A percentile compares a stretch with the other conserved stretches of the same genome.
These are phyloP conservation scores for Exserohilum rostratum DNA, from an alignment of 2,329 filamentous ascomycete genomes.

Conservation along the genomic window DNA sequence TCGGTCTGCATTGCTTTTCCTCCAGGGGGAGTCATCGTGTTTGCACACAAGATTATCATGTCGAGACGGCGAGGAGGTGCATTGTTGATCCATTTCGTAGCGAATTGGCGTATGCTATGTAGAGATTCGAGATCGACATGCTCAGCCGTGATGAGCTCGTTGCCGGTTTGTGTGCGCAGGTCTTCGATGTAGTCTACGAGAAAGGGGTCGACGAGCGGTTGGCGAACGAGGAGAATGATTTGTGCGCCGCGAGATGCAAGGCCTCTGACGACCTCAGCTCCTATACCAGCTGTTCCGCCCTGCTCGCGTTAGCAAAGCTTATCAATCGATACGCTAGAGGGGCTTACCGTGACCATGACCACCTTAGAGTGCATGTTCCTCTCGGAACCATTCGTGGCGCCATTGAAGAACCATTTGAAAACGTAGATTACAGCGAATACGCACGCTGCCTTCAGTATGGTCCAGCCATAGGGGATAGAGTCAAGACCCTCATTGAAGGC, in stretches of 20 bases:
- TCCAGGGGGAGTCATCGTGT: conserved; percentile 73
- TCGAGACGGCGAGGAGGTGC: conserved; percentile 86
- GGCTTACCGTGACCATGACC: conserved; percentile 79
- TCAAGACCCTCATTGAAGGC: conserved; percentile 61
- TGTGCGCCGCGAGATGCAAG: conserved; percentile 86
- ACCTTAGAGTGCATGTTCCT: conserved; percentile 92
- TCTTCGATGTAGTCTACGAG: conserved; percentile 92
- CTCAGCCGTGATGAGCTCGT: conserved; percentile 92
- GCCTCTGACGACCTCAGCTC: conserved; percentile 74
- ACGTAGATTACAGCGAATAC: conserved; percentile 60
- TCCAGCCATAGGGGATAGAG: conserved; percentile 60
- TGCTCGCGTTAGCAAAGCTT: conserved; percentile 44
- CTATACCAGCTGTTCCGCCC: conserved; percentile 92
- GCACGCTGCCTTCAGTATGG: conserved; percentile 59
- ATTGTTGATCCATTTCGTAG: conserved; percentile 98
- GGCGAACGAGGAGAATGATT: conserved; percentile 84
- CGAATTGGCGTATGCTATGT: conserved; percentile 90
- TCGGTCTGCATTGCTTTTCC: conserved; percentile 65
- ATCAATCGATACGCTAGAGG: background rate
- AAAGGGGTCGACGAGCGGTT: conserved; percentile 82
- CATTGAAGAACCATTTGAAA: conserved; percentile 78
- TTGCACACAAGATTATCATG: conserved; percentile 87
- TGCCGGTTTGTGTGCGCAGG: conserved; percentile 74
- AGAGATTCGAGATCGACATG: conserved; percentile 88
- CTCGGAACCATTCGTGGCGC: conserved; percentile 75